These are phyloP conservation scores for Wilcoxina mikolae DNA, from an alignment of 495 filamentous ascomycete species.

Conservation along the genomic window DNA sequence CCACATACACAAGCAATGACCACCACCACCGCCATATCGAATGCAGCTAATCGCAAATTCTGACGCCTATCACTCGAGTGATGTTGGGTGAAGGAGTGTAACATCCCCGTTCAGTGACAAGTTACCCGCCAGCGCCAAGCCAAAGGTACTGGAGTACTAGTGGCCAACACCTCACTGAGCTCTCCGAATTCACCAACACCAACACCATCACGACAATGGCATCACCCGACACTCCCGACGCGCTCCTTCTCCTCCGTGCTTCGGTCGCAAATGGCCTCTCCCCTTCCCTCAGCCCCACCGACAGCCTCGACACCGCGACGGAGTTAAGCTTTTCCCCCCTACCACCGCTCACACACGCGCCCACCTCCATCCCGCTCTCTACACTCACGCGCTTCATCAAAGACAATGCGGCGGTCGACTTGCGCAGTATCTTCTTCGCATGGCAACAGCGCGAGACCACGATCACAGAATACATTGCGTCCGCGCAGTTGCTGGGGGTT, in stretches of 20 bases:
- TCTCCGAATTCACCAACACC: neutral
- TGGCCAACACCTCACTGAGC: no score
- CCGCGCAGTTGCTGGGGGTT: conserved; percentile 67
- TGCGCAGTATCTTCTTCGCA: conserved; percentile 87
- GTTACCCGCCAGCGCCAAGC: no score
- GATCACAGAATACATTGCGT: conserved; percentile 77
- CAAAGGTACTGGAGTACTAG: no score
- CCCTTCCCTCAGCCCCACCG: conserved; percentile 27
- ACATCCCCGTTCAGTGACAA: no score
- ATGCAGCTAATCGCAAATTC: no score
- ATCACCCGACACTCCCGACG: conserved; percentile 14
- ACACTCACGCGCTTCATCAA: conserved; percentile 72
- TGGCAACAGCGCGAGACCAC: conserved; percentile 81
- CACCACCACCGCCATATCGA: no score
- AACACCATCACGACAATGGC: neutral
- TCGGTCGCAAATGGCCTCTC: conserved; percentile 15
- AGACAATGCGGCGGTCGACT: conserved; percentile 55
- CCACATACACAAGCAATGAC: no score
- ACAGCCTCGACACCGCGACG: conserved; percentile 58
- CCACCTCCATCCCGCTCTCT: conserved; percentile 55
- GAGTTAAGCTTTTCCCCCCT: conserved; percentile 59
- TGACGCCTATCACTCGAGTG: no score
- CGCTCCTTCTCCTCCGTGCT: conserved; percentile 26
- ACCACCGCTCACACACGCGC: conserved; percentile 32
- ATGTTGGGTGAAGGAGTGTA: no score